These are phyloP conservation scores for Hyphodiscus hymeniophilus DNA, from an alignment of 495 filamentous ascomycete genomes.

Conservation along the genomic window DNA sequence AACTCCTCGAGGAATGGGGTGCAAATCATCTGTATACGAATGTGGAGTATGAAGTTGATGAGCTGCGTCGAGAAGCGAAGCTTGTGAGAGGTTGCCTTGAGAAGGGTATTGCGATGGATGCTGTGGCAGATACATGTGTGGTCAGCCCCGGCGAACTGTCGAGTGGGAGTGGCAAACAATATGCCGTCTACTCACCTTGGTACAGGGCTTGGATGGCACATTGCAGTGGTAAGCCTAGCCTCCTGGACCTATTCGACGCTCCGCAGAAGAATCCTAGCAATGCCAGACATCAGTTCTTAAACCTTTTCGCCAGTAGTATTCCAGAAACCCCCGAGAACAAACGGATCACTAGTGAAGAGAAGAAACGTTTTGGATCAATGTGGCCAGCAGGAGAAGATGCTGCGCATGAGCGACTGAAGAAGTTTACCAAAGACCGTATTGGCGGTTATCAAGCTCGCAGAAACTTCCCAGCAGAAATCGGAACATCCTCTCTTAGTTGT, in stretches of 20 bases:
- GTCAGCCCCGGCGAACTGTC: conserved; percentile 62
- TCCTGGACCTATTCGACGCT: conserved; percentile 50
- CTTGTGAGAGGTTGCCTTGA: conserved; percentile 52
- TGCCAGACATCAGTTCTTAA: conserved; percentile 41
- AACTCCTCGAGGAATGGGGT: conserved; percentile 64
- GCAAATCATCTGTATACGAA: conserved; percentile 66
- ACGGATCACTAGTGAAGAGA: conserved; percentile 48
- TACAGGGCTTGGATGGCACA: conserved; percentile 66
- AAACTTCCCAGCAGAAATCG: conserved; percentile 49
- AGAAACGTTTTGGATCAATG: conserved; percentile 42
- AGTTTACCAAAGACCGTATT: conserved; percentile 63
- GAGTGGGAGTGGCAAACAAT: conserved; percentile 64
- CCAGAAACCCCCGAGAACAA: conserved; percentile 62
- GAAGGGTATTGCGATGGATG: conserved; percentile 53
- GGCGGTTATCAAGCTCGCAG: conserved; percentile 51
- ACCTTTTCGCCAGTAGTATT: conserved; percentile 56
- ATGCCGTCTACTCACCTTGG: conserved; percentile 81
- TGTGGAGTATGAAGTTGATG: conserved; percentile 74
- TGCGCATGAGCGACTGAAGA: conserved; percentile 54
- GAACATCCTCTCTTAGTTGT: conserved; percentile 67
- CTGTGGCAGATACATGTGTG: conserved; percentile 73
- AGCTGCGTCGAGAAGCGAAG: conserved; percentile 62
- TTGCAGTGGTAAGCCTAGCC: conserved; percentile 56
- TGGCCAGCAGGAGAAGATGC: conserved; percentile 82
- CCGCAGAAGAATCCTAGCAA: conserved; percentile 52